Conservation (phyloP, 1,284 basidiomycete species). For the Ganoderma leucocontextum region DNA sequence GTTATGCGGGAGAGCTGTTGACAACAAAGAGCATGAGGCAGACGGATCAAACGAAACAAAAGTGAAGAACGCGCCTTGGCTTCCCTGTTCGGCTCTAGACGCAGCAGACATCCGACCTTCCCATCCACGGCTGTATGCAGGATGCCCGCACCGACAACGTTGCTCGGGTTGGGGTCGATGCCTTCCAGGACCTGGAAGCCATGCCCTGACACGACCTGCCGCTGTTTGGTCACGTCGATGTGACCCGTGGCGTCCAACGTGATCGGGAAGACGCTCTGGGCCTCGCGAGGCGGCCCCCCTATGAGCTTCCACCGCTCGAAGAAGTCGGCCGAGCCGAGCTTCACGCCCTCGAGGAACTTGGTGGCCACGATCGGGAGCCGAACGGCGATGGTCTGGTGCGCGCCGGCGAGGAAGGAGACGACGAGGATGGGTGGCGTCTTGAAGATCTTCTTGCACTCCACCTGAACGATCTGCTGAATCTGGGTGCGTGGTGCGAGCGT, state of each 20-base stretch:
- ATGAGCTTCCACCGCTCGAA: conserved; percentile 99
- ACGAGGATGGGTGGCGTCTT: conserved; percentile 82
- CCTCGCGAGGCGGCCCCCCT: conserved; percentile 92
- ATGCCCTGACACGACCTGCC: conserved; percentile 81
- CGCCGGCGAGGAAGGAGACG: conserved; percentile 92
- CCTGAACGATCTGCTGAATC: conserved; percentile 90
- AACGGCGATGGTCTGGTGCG: conserved; percentile 87
- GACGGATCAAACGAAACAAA: not conserved
- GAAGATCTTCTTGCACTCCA: conserved; percentile 95
- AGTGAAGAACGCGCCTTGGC: conserved; percentile 73
- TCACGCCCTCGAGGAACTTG: conserved; percentile 95
- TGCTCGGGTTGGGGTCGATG: conserved; percentile 87
- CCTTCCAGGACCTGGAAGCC: conserved; percentile 81
- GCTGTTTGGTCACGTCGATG: conserved; percentile 78
- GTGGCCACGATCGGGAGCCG: conserved; percentile 88
- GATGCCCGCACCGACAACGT: conserved; percentile 93
- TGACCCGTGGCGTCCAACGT: conserved; percentile 71
- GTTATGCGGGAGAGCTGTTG: conserved; percentile 90
- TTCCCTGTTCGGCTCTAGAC: conserved; percentile 94
- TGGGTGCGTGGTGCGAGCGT: conserved; percentile 86
- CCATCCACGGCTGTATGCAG: conserved; percentile 88
- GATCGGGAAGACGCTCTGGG: conserved; percentile 89
- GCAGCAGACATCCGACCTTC: conserved; percentile 94
- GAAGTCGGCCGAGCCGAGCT: conserved; percentile 85
- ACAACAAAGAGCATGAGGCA: conserved; percentile 17